Base-by-base conservation (phyloP, 2,329 filamentous ascomycete genomes). In the Colletotrichum graminicola region DNA sequence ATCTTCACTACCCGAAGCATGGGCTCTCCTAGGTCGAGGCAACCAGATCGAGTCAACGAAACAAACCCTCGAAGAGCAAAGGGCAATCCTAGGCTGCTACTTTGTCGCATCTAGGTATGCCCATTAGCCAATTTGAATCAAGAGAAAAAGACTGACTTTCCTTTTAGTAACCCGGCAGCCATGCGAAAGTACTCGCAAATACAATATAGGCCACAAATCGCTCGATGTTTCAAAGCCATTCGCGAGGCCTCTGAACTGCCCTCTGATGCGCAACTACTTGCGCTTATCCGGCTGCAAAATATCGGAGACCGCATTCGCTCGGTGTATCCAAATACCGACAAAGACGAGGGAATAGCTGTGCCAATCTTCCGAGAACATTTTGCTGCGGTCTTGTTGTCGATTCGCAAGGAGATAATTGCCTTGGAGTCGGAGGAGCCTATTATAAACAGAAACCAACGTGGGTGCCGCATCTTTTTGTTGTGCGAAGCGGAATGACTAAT, bases 51-150 rank as follows among this genome's bases (percentile, higher is more conserved):
- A 74, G 23, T 52, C 55, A 0, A 63, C 75, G 5, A 62, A 69
- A 1, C 81, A 81, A 18, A 77, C 78, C 3, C 66, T 78, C 0
- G 77, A 80, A 0, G 82, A 84, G 43, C 81, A 82, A 73, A 79
- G 84, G 0, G 79, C 83, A 0, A 75, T 82, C 3, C 72, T 85
- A 0, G 84, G 82, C 0, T 78, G 79, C 61, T 85, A 81, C 51
- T 83, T 83, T 32, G 61, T 82, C 2, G 77, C 78, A 7, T 80
- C 79, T 0, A 57, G 82, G 80, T 80, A 74, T 47, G 78, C 32
- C 29, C 5, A 5, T 41, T 29, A 12, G 1, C 23, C 10, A 1
- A 2, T n/a, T 7, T 5, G 3, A 1, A 12, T 5, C 8, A 12
- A n/a, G 6, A 11, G 0, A 8, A 8, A 2, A 10, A 14, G 21